A percentile compares a stretch with the other conserved stretches of the same genome.
phyloP scores from a whole-genome alignment of 257 asterid species.

The Ilex aquifolium region DNA sequence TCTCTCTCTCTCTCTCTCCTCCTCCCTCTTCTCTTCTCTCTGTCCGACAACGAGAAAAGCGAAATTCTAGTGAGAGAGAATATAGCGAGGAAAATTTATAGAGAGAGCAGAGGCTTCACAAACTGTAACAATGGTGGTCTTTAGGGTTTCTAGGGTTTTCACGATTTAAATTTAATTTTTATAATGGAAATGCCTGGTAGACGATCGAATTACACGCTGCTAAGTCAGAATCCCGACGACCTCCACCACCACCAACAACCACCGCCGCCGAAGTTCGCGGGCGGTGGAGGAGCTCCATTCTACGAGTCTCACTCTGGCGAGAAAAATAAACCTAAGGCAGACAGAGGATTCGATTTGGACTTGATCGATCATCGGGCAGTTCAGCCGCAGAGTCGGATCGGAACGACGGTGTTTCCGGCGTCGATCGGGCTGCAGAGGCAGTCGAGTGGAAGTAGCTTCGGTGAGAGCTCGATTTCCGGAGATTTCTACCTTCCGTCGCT shows the following conservation, averaged over 20 bases:
- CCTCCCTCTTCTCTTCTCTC: too few relatives aligned
- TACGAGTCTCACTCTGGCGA: slow-evolving; percentile 67
- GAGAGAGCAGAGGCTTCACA: too few relatives aligned
- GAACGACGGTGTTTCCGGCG: too few relatives aligned
- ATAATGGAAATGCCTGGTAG: slow-evolving; percentile 73
- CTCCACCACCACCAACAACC: slow-evolving; percentile 29
- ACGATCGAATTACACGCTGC: slow-evolving; percentile 64
- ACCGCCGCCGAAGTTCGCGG: slow-evolving; percentile 36
- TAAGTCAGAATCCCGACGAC: slow-evolving; percentile 76
- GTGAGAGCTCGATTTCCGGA: slow-evolving; percentile 81
- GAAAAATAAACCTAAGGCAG: slow-evolving; percentile 36
- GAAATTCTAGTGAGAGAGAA: too few relatives aligned
- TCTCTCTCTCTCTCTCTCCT: too few relatives aligned
- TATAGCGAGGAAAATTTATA: neutral
- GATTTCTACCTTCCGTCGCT: slow-evolving; percentile 54
- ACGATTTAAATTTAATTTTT: too few relatives aligned
- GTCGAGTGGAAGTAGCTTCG: slow-evolving; percentile 95
- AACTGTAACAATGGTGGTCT: slow-evolving; percentile 33
- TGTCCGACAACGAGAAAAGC: too few relatives aligned
- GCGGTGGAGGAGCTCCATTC: slow-evolving; percentile 27
- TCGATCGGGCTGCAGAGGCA: slow-evolving; percentile 67
- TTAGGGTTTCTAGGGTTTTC: slow-evolving; percentile 14
- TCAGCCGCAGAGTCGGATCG: slow-evolving; percentile 52
- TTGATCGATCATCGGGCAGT: slow-evolving; percentile 52
- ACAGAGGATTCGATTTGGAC: slow-evolving; percentile 62